These are phyloP conservation scores for Lepidium africanum DNA, from an alignment of 345 rosid species.

Conservation along the genomic window DNA sequence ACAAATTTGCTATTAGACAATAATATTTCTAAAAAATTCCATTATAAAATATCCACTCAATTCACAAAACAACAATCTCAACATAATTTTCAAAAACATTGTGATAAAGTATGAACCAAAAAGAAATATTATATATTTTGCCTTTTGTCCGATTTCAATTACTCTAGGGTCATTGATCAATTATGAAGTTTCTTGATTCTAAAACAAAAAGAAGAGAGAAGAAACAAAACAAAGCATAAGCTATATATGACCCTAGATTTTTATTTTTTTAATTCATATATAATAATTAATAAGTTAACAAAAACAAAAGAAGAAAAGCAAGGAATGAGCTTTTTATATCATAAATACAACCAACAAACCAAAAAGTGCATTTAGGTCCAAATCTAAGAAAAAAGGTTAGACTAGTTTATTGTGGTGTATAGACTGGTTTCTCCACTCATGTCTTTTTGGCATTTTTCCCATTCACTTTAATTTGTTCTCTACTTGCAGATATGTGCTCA, in stretches of 20 bases:
- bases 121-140: no score
- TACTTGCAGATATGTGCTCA: neutral
- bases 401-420: slow-evolving; percentile 16
- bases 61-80: no score
- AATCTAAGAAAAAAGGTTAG: slow-evolving; percentile 19
- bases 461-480: neutral
- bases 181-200: slow-evolving; percentile 5
- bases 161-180: neutral
- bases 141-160: neutral
- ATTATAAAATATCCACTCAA: no score
- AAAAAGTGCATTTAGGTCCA: slow-evolving; percentile 24
- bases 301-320: slow-evolving; percentile 17
- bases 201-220: slow-evolving; percentile 9
- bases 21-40: no score
- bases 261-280: neutral
- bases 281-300: neutral
- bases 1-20: no score
- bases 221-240: slow-evolving; percentile 15
- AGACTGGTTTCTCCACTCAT: slow-evolving; percentile 29
- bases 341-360: neutral
- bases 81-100: no score
- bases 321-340: slow-evolving; percentile 8
- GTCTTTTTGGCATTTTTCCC: slow-evolving; percentile 19
- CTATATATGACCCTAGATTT: neutral
- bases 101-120: no score